Percentiles rank a stretch among this genome's conserved stretches.
These are phyloP conservation scores for Kondoa malvinella DNA, from an alignment of 768 basidiomycete genomes.

Conservation along the genomic window DNA sequence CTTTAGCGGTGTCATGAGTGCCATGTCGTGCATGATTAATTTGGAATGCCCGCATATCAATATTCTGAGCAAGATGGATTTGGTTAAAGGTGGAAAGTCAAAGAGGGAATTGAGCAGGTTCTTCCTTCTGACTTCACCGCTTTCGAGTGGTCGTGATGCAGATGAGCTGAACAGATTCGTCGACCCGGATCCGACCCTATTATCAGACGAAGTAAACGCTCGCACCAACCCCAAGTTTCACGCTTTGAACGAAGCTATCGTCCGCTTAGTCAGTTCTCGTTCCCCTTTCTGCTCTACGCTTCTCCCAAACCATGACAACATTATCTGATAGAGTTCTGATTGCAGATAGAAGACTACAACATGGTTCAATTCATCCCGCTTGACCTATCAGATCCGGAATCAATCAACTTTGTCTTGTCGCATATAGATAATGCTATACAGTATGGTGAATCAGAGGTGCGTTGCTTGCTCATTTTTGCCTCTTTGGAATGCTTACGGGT, in stretches of 20 bases:
- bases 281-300: not conserved
- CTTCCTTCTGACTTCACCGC: conserved; percentile 22
- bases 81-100: conserved; percentile 43
- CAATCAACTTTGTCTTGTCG: conserved; percentile 72
- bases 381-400: conserved; percentile 75
- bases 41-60: conserved; percentile 95
- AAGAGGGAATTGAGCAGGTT: conserved; percentile 71
- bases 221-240: conserved; percentile 65
- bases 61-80: conserved; percentile 98
- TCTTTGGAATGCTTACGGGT: not conserved
- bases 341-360: conserved; percentile 95
- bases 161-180: conserved; percentile 48
- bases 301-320: not conserved
- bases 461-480: not conserved
- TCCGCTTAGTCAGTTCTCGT: conserved; percentile 54
- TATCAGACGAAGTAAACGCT: conserved; percentile 40
- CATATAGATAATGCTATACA: conserved; percentile 98
- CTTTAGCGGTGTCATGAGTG: conserved; percentile 89
- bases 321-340: not conserved
- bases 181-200: conserved; percentile 80
- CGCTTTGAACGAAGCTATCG: conserved; percentile 82
- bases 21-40: conserved; percentile 98
- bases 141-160: not conserved
- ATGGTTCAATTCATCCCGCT: conserved; percentile 91
- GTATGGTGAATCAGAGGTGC: conserved; percentile 57